phyloP scores from a whole-genome alignment of 2,329 filamentous ascomycete species.

The Calonectria pseudoturangicola region DNA sequence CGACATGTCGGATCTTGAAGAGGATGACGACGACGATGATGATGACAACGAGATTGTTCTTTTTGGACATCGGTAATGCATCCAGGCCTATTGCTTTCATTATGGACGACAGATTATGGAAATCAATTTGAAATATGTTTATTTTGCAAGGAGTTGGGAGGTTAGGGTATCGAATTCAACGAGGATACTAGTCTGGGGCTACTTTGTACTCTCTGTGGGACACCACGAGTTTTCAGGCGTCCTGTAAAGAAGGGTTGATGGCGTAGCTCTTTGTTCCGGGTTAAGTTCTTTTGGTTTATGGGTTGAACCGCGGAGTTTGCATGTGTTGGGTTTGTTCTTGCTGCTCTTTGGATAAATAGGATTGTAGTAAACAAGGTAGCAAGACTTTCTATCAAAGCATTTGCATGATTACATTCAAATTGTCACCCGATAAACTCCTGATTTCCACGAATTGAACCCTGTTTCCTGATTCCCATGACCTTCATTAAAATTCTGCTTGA shows the following conservation, averaged over 20 bases:
- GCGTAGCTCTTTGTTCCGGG: slow-evolving; percentile 17
- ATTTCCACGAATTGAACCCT: background rate
- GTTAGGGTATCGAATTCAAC: slow-evolving; percentile 41
- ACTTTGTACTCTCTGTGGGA: slow-evolving; percentile 38
- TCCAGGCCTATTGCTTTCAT: background rate
- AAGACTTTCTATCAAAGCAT: slow-evolving; percentile 13
- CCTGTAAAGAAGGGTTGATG: slow-evolving; percentile 12
- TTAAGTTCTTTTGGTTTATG: slow-evolving; percentile 17
- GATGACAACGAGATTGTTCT: slow-evolving; percentile 71
- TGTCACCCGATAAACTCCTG: slow-evolving; percentile 30
- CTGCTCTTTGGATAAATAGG: slow-evolving; percentile 27
- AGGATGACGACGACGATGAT: slow-evolving; percentile 70
- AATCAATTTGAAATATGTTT: slow-evolving; percentile 30
- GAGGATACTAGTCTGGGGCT: slow-evolving; percentile 39
- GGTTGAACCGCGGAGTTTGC: slow-evolving; percentile 21
- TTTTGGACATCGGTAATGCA: slow-evolving; percentile 67
- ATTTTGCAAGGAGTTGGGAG: slow-evolving; percentile 52
- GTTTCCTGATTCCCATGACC: background rate
- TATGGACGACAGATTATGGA: slow-evolving; percentile 16
- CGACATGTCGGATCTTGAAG: slow-evolving; percentile 64
- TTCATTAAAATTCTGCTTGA: background rate
- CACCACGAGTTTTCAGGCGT: slow-evolving; percentile 38
- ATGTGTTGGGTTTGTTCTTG: background rate
- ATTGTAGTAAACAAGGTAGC: slow-evolving; percentile 22
- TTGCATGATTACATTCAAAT: slow-evolving; percentile 18